Base-by-base conservation (phyloP, 306 rosid species). In the Vigna angularis region DNA sequence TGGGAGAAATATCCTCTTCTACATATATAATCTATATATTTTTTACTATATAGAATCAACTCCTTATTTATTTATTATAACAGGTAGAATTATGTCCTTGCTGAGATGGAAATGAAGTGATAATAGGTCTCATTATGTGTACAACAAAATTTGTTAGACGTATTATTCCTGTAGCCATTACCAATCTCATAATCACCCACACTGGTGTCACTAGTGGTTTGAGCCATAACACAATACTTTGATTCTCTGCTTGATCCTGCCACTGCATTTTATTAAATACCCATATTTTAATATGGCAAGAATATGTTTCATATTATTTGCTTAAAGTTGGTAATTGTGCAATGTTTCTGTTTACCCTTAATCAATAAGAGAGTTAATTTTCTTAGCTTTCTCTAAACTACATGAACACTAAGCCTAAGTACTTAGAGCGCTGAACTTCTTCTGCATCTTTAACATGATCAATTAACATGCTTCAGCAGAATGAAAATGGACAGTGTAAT, bases 391-490 rank as follows among this genome's bases (percentile, higher is more conserved):
- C 53, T 57, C 77, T 64, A 38, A 78, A 62, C 70, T 45, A 52
- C 55, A 55, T 45, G 75, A 52, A 16, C 68, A 47, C 45, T 64
- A 9, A 75, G 76, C 74, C 57, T 53, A 63, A 70, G 61, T 66
- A 49, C 61, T 32, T 77, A 59, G 80, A 77, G 73, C 66, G 18
- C 69, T 44, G 38, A 72, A 72, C 73, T 77, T 50, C 58, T 65
- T 74, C 76, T 79, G 69, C 82, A 57, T 79, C 71, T 75, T 79
- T 85, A 71, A 67, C 65, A 79, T 32, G 56, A 79, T 45, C 53
- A 64, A 56, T 82, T 63, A 64, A 74, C 72, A 69, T 78, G 48
- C 84, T 85, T 82, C 64, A 65, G 73, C 66, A 74, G 83, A 78
- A 58, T 66, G 84, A 79, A 72, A 71, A 71, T 82, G 72, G 80